Base-by-base conservation (phyloP, 2,329 filamentous ascomycete genomes). In the Xylaria sp. region DNA sequence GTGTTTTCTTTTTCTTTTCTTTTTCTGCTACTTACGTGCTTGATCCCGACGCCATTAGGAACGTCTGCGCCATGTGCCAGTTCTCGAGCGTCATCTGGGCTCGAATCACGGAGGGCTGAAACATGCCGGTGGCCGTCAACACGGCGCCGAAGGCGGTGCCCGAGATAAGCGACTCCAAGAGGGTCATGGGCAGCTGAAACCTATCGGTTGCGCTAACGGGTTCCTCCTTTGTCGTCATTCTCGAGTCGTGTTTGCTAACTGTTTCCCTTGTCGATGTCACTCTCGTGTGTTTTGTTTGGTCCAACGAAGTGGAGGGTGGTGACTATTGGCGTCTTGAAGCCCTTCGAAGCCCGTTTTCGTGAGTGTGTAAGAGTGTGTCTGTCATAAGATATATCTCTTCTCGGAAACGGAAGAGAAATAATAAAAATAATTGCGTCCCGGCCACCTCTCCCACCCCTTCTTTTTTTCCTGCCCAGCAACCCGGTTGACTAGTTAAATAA, bases 51-150 rank as follows among this genome's bases (percentile, higher is more conserved):
- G 85, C 87, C 1, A 82, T 78, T 3, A 89, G 72, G 66, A 89
- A 89, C 8, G 79, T 78, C 71, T 87, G 80, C 35, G 86, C 69
- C 86, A 89, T 89, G 69, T 86, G 84, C 72, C 82, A 88, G 68
- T 86, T 80, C 52, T 79, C 73, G 51, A 88, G 75, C 23, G 76
- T 78, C 74, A 89, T 79, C 74, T 89, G 87, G 7, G 77, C 74
- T 59, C 83, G 71, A 65, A 90, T 85, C 52, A 86, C 77, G 0
- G 79, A 74, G 0, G 86, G 86, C 44, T 80, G 75, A 67, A 82
- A 82, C 58, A 89, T 83, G 35, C 85, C 85, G 1, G 85, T 79
- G 2, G 79, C 80, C 37, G 82, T 77, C 49, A 88, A 77, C 58
- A 85, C 83, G 9, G 81, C 81, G 52, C 87, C 87, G 65, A 89